A percentile compares a stretch with the other conserved stretches of the same genome.
phyloP scores from a whole-genome alignment of 2,329 filamentous ascomycete genomes.

The Alternaria rosae region DNA sequence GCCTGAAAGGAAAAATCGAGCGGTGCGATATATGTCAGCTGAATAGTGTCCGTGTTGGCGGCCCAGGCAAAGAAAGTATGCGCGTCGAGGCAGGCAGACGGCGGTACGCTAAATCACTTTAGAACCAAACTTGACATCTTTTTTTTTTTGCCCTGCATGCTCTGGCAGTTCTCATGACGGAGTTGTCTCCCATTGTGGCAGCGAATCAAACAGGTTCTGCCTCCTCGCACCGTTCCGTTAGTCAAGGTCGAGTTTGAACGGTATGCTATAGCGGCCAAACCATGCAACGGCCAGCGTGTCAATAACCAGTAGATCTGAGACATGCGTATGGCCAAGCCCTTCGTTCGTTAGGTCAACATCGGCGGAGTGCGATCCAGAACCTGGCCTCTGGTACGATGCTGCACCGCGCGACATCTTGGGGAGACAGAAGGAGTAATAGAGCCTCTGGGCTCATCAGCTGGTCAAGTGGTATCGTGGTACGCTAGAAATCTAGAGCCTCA shows the following conservation, averaged over 20 bases:
- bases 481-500: conserved; percentile 6
- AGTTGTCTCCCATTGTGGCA: conserved; percentile 1
- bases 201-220: background rate
- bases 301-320: background rate
- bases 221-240: conserved; percentile 11
- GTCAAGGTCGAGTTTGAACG: background rate
- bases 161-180: conserved; percentile 3
- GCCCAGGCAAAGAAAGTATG: background rate
- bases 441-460: conserved; percentile 3
- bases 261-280: conserved; percentile 5
- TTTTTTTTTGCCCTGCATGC: conserved; percentile 5
- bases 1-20: background rate
- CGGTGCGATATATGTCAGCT: background rate
- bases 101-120: background rate
- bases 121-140: background rate
- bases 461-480: background rate
- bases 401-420: background rate
- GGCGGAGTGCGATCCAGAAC: conserved; percentile 2
- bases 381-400: background rate
- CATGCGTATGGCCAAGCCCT: background rate
- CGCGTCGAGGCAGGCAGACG: background rate
- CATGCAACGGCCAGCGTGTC: background rate
- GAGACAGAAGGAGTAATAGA: background rate
- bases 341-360: background rate
- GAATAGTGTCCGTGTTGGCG: background rate